phyloP scores from a whole-genome alignment of 2,329 filamentous ascomycete species.

The Coniochaeta sp. region DNA sequence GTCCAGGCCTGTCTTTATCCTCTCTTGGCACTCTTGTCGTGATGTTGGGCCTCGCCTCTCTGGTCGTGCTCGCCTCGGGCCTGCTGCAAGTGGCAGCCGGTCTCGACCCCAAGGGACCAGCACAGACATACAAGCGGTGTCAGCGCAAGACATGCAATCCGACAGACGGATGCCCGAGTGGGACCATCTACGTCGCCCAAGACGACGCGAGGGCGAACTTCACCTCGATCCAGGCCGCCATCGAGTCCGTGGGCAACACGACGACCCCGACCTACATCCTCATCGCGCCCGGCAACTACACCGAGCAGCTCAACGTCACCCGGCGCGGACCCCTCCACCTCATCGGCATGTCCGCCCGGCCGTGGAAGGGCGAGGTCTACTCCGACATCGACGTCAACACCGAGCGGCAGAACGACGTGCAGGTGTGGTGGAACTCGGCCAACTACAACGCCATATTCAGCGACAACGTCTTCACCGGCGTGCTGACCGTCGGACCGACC shows the following conservation, averaged over 20 bases:
- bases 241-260: conserved; percentile 28
- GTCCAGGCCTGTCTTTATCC: background rate
- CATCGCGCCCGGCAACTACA: conserved; percentile 52
- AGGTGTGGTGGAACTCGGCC: conserved; percentile 50
- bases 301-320: conserved; percentile 59
- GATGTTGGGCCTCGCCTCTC: background rate
- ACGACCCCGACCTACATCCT: conserved; percentile 43
- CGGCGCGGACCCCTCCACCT: conserved; percentile 53
- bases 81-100: background rate
- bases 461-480: conserved; percentile 57
- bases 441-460: conserved; percentile 36
- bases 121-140: conserved; percentile 20
- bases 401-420: conserved; percentile 36
- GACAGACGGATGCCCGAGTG: conserved; percentile 28
- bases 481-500: conserved; percentile 56
- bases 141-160: conserved; percentile 24
- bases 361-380: conserved; percentile 22
- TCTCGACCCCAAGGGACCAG: conserved; percentile 10
- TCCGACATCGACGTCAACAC: conserved; percentile 36
- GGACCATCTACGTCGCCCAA: conserved; percentile 33
- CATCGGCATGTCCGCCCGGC: conserved; percentile 46
- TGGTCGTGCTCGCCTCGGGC: background rate
- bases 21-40: background rate
- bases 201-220: conserved; percentile 26
- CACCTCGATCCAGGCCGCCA: conserved; percentile 30